Percentiles rank a stretch among this genome's conserved stretches.
phyloP scores from a whole-genome alignment of 345 rosid species.

The Euclidium syriacum region DNA sequence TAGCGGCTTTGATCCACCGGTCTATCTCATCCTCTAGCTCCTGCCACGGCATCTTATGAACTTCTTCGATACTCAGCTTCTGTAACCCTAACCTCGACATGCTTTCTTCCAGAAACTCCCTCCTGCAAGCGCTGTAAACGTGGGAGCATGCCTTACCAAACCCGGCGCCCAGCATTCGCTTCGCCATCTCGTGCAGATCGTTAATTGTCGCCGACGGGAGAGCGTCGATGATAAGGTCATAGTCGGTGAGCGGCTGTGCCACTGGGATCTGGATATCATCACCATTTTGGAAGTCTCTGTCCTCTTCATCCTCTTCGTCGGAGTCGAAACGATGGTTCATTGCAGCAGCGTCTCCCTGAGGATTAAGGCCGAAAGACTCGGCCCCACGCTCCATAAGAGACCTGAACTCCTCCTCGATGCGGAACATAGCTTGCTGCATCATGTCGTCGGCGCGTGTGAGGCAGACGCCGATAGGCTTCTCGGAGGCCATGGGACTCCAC shows the following conservation, averaged over 20 bases:
- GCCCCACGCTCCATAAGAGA: conserved; percentile 71
- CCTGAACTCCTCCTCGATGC: conserved; percentile 70
- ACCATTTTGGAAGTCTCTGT: conserved; percentile 28
- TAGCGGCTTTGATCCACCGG: conserved; percentile 79
- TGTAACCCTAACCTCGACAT: conserved; percentile 64
- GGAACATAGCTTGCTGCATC: conserved; percentile 80
- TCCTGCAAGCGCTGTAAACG: conserved; percentile 69
- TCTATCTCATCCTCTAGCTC: conserved; percentile 81
- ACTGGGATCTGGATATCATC: conserved; percentile 55
- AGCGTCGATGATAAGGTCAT: conserved; percentile 76
- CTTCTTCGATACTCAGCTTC: conserved; percentile 75
- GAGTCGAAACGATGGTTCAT: conserved; percentile 42
- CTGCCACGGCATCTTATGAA: conserved; percentile 70
- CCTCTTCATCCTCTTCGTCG: conserved; percentile 45
- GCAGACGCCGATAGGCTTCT: conserved; percentile 44
- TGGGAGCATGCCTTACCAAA: conserved; percentile 69
- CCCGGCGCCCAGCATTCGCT: conserved; percentile 81
- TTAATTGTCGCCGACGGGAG: conserved; percentile 71
- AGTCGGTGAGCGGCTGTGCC: conserved; percentile 73
- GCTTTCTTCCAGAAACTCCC: conserved; percentile 85
- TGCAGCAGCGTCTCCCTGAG: conserved; percentile 25
- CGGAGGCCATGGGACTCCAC: conserved; percentile 51
- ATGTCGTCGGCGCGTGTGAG: conserved; percentile 72
- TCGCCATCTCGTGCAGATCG: conserved; percentile 84
- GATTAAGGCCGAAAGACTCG: conserved; percentile 48